These are phyloP conservation scores for Eragrostis curvula DNA, from an alignment of 176 grass and related monocot species.

Conservation along the genomic window DNA sequence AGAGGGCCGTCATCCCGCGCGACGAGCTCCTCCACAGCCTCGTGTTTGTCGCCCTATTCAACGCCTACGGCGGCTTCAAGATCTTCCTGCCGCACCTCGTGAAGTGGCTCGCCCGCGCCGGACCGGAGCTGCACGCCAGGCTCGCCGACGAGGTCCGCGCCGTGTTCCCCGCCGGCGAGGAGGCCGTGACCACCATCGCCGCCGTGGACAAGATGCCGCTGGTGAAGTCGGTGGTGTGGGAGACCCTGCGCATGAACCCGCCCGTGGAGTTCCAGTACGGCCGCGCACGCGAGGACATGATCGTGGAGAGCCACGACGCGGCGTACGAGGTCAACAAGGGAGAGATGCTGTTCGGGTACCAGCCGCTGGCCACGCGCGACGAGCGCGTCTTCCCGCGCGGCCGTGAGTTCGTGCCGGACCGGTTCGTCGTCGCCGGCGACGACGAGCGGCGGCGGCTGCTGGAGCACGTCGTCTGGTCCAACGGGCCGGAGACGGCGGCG, in stretches of 20 bases:
- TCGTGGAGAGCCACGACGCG: constrained; percentile 77
- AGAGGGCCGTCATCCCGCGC: constrained; percentile 42
- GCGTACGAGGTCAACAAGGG: constrained; percentile 71
- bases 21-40: constrained; percentile 80
- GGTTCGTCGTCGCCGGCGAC: constrained; percentile 43
- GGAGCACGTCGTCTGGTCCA: constrained; percentile 84
- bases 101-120: constrained; percentile 63
- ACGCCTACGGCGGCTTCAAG: constrained; percentile 84
- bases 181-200: constrained; percentile 29
- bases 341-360: constrained; percentile 81
- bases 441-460: constrained; percentile 40
- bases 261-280: constrained; percentile 89
- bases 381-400: constrained; percentile 52
- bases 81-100: constrained; percentile 67
- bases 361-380: constrained; percentile 72
- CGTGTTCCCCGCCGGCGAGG: not conserved
- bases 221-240: constrained; percentile 75
- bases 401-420: constrained; percentile 56
- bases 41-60: constrained; percentile 71
- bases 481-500: constrained; percentile 66
- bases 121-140: constrained; percentile 59
- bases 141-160: constrained; percentile 59
- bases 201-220: constrained; percentile 66
- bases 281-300: constrained; percentile 47
- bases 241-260: constrained; percentile 70